Evolutionary conservation across 768 basidiomycete species (phyloP).

Genomic region (Mycena indigotica): DNA sequence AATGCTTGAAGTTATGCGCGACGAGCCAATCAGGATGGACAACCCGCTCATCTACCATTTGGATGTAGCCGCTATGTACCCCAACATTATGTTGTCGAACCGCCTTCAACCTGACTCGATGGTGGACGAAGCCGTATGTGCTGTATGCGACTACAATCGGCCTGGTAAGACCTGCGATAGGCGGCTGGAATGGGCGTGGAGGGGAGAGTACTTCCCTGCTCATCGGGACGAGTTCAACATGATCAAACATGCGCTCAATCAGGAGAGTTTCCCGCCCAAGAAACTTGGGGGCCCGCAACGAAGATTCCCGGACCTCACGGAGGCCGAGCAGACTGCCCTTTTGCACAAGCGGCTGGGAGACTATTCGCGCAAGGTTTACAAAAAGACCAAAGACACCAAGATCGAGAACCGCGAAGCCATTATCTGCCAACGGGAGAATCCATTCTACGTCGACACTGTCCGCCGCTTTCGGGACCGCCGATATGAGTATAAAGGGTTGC

Average conservation of each 20-base stretch:
- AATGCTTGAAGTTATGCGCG: constrained; percentile 86
- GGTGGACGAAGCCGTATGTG: constrained; percentile 94
- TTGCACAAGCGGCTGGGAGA: constrained; percentile 97
- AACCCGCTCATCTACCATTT: constrained; percentile 97
- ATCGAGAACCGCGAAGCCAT: constrained; percentile 92
- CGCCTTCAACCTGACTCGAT: constrained; percentile 98
- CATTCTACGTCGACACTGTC: constrained; percentile 99
- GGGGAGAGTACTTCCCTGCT: constrained; percentile 97
- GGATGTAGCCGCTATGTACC: constrained; percentile 99
- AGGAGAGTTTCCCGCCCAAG: constrained; percentile 88
- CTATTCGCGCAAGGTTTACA: constrained; percentile 98
- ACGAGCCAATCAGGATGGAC: constrained; percentile 86
- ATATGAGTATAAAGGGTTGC: constrained; percentile 98
- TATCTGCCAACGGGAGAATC: constrained; percentile 96
- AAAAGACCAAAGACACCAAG: constrained; percentile 96
- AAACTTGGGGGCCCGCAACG: constrained; percentile 72
- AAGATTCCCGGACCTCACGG: constrained; percentile 79
- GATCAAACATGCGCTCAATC: constrained; percentile 95
- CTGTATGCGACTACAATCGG: constrained; percentile 97
- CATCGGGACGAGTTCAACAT: constrained; percentile 98
- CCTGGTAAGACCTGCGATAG: constrained; percentile 95
- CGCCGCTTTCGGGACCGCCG: constrained; percentile 95
- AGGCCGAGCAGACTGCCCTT: constrained; percentile 86
- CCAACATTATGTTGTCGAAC: constrained; percentile 99
- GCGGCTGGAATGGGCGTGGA: constrained; percentile 95